Conservation (phyloP, 2,329 filamentous ascomycete genomes). For the Ascochyta viciae-villosae region DNA sequence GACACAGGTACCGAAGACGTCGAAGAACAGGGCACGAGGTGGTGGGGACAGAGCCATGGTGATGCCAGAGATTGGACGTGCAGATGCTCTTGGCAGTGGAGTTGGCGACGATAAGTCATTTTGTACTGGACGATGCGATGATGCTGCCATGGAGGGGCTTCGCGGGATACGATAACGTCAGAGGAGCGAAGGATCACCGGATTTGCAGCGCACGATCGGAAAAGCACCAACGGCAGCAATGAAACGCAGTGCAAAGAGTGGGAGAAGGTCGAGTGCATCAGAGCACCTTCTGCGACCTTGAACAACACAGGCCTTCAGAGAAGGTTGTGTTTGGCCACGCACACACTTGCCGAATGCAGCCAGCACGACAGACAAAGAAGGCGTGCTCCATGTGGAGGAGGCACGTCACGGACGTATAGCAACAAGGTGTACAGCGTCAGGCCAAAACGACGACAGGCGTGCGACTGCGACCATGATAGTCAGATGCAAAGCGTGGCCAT, state of each 20-base stretch:
- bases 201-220: slow-evolving; percentile 17
- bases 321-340: slow-evolving; percentile 9
- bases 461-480: background rate
- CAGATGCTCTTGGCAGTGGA: slow-evolving; percentile 11
- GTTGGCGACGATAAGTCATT: slow-evolving; percentile 22
- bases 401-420: background rate
- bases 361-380: slow-evolving; percentile 9
- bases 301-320: background rate
- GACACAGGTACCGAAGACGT: slow-evolving; percentile 82
- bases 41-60: slow-evolving; percentile 36
- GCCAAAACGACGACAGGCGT: background rate
- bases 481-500: background rate
- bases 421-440: background rate
- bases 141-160: slow-evolving; percentile 22
- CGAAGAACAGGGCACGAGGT: slow-evolving; percentile 71
- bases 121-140: slow-evolving; percentile 19
- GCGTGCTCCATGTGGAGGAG: background rate
- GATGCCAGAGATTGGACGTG: slow-evolving; percentile 14
- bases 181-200: slow-evolving; percentile 10
- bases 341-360: slow-evolving; percentile 18
- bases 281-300: background rate
- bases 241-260: background rate
- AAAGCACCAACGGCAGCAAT: slow-evolving; percentile 4
- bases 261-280: background rate
- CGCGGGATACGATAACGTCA: slow-evolving; percentile 19